Evolutionary conservation across 805 yeast genomes (phyloP).

Genomic region (Myxozyma nipponensis): DNA sequence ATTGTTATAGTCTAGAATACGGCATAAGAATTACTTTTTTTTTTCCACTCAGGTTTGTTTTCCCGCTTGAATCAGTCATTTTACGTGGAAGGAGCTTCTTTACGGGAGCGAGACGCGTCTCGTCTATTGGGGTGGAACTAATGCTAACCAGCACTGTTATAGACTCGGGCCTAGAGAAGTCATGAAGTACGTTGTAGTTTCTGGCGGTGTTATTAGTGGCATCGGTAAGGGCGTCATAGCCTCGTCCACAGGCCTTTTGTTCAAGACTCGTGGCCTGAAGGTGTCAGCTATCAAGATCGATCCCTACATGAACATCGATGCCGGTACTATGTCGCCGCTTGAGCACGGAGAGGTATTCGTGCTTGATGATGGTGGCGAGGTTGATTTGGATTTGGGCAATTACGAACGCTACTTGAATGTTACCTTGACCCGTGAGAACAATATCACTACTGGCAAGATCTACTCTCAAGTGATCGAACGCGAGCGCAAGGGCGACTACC

Average conservation of each 20-base stretch:
- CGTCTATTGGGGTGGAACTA: neutral
- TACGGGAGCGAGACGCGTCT: too few species aligned
- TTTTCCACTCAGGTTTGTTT: too few species aligned
- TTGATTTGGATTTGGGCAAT: slow-evolving; percentile 95
- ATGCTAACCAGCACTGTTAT: neutral
- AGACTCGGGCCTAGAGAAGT: neutral
- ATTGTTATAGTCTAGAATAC: neutral
- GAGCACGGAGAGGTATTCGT: slow-evolving; percentile 99
- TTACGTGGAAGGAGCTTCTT: too few species aligned
- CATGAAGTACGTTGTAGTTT: slow-evolving; percentile 98
- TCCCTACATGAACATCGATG: slow-evolving; percentile 98
- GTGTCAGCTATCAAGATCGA: slow-evolving; percentile 97
- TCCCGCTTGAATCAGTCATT: too few species aligned
- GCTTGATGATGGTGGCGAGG: slow-evolving; percentile 98
- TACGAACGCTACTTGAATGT: slow-evolving; percentile 95
- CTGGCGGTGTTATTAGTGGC: slow-evolving; percentile 98
- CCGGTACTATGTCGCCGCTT: slow-evolving; percentile 98
- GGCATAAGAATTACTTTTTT: neutral
- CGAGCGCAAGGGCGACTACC: slow-evolving; percentile 93
- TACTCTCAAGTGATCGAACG: slow-evolving; percentile 89
- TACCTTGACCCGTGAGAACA: slow-evolving; percentile 89
- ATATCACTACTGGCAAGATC: slow-evolving; percentile 97
- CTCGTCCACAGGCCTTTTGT: slow-evolving; percentile 90
- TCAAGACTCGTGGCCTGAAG: slow-evolving; percentile 89
- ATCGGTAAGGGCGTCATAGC: slow-evolving; percentile 98